phyloP scores from a whole-genome alignment of 805 yeast genomes.

The Wickerhamomyces canadensis region DNA sequence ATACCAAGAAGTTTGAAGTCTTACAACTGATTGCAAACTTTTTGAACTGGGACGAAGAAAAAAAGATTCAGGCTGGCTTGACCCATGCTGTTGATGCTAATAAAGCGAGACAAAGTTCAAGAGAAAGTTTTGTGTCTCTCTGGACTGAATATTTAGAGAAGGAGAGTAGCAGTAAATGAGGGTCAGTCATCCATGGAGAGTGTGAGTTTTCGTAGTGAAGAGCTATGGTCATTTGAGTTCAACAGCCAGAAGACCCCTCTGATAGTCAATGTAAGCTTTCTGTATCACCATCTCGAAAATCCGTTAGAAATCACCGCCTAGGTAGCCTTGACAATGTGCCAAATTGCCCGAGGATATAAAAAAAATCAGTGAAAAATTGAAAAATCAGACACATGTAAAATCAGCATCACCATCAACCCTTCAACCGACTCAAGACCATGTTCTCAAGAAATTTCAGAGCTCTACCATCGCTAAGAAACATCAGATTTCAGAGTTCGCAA shows the following conservation, averaged over 20 bases:
- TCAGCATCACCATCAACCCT: no score
- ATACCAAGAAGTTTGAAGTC: conserved; percentile 91
- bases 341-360: no score
- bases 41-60: conserved; percentile 83
- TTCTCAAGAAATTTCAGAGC: neutral
- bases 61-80: conserved; percentile 72
- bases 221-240: no score
- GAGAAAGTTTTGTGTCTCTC: conserved; percentile 59
- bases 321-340: no score
- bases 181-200: no score
- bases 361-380: no score
- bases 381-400: no score
- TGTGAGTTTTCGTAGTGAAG: no score
- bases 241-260: no score
- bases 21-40: conserved; percentile 76
- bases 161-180: conserved; percentile 37
- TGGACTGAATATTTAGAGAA: conserved; percentile 81
- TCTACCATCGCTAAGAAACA: neutral
- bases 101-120: conserved; percentile 20
- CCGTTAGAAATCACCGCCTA: no score
- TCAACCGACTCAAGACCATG: neutral
- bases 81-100: conserved; percentile 28
- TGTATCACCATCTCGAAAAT: no score
- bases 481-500: conserved; percentile 27
- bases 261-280: no score